Base-by-base conservation (phyloP, 1,284 basidiomycete species). In the Naganishia liquefaciens region DNA sequence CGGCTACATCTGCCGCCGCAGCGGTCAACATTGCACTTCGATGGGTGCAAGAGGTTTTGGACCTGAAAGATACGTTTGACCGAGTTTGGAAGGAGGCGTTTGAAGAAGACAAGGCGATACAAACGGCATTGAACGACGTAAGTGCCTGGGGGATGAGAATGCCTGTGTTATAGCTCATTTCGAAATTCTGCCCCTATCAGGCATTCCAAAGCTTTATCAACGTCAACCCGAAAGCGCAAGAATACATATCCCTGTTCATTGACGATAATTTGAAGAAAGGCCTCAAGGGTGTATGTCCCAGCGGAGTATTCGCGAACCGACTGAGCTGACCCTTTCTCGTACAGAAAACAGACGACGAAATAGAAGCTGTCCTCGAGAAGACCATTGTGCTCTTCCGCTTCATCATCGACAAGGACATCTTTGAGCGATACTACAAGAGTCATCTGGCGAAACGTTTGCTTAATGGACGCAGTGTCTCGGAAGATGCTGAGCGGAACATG, bases 401-500 rank as follows among this genome's bases (percentile, higher is more conserved):
- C 80, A 83, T 99, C 67, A 84, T 87, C 10, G 94, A 99, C 78
- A 99, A 98, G 80, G 96, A 99, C 76, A 86, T 94, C 25, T 99
- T 99, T 74, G 96, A 99, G 79, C 86, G 91, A 27, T 99, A 99
- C 79, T 99, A 99, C 82, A 99, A 99, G 80, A 85, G 84, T 25
- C 96, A 99, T 76, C 86, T 99, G 21, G 91, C 95, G 11, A 93
- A 94, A 75, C 90, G 96, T 46, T 81, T 99, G 10, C 84, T 99
- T 33, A 85, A 87, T 49, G 87, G 86, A 13, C 87, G 93, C 21
- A 95, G 91, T 33, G 88, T 94, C 2, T 95, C 92, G 0, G 96
- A 99, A 74, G 96, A 99, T 77, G 95, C 96, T 2, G 96, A 99
- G 77, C 88, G 91, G 58, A 92, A 91, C 64, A 98, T 99, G 95